Conservation (phyloP, 192 early-diverging fungal species). For the Mortierella alpina region DNA sequence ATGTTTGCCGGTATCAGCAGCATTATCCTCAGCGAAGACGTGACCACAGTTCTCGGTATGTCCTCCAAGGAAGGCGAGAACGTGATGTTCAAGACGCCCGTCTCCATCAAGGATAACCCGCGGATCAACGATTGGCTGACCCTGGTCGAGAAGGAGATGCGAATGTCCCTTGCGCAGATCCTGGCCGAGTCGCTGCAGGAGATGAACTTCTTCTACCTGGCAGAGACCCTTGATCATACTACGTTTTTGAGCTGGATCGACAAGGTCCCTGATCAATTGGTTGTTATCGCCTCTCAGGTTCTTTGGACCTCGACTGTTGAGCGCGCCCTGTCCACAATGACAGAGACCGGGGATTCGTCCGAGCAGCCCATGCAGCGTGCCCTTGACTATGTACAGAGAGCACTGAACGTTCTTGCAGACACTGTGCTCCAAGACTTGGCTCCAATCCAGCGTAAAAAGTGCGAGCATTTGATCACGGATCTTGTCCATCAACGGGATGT, state of each 20-base stretch:
- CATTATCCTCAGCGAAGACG: constrained; percentile 87
- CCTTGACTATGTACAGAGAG: constrained; percentile 71
- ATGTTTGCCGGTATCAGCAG: constrained; percentile 98
- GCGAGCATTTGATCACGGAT: constrained; percentile 98
- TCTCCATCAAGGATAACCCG: constrained; percentile 85
- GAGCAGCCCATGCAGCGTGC: constrained; percentile 65
- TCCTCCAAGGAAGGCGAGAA: constrained; percentile 93
- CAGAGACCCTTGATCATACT: constrained; percentile 61
- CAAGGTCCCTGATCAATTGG: constrained; percentile 91
- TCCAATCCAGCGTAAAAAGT: constrained; percentile 88
- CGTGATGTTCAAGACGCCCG: constrained; percentile 79
- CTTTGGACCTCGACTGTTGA: constrained; percentile 94
- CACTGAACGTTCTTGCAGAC: constrained; percentile 90
- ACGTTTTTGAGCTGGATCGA: constrained; percentile 88
- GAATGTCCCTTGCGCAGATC: constrained; percentile 81
- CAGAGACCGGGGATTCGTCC: constrained; percentile 43
- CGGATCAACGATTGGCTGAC: constrained; percentile 99
- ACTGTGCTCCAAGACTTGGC: constrained; percentile 91
- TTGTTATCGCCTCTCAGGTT: constrained; percentile 90
- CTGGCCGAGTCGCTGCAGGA: constrained; percentile 78
- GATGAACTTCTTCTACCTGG: constrained; percentile 71
- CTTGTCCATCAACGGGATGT: constrained; percentile 98
- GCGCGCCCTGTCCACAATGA: constrained; percentile 66
- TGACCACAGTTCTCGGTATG: constrained; percentile 80
- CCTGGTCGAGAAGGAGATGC: constrained; percentile 93